Base-by-base conservation (phyloP, 2,329 filamentous ascomycete species). In the Pseudocercospora fuligena region DNA sequence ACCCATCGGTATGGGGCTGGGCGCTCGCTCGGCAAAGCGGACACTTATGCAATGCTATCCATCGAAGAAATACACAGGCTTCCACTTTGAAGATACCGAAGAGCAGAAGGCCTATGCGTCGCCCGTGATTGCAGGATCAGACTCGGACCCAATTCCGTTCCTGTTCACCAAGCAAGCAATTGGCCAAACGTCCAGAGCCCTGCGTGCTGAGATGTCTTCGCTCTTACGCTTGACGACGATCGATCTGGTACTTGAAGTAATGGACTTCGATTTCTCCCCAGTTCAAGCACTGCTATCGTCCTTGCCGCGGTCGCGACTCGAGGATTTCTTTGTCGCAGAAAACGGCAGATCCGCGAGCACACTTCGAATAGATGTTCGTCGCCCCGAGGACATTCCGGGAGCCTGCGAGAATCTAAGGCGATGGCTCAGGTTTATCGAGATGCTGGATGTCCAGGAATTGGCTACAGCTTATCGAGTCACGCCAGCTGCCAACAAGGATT, bases 401-500 rank as follows among this genome's bases (percentile, higher is more conserved):
- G 63, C 58, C 6, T 57, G 31, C 27, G 9, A 21, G 25, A 65
- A 61, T 16, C 49, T 65, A 19, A 23, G 57, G 11, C 46, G 43
- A 11, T 65, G 63, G 63, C 63, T 65, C 3, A 31, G 14, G 0
- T 65, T 65, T 27, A 25, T 62, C 23, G 23, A 23, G 19, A 31
- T 27, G 7, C 36, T 56, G 36, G 27, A 19, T 19, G n/a, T 31
- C 27, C 14, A 47, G 7, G 58, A 61, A 47, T 59, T 65, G 11
- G 59, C 63, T 1, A 61, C 63, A n/a, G 12, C n/a, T 11, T 61
- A 61, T 14, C 63, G 63, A 51, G 29, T 61, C n/a, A 12, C 29
- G 25, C 29, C 47, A 31, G 43, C 46, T 9, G 47, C 59, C 19
- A 58, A 57, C 12, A 23, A 16, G 12, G 63, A 65, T 14, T 40